Percentiles rank a stretch among this genome's conserved stretches.
Conservation (phyloP, 495 filamentous ascomycete species). For the Entonaema liquescens region DNA sequence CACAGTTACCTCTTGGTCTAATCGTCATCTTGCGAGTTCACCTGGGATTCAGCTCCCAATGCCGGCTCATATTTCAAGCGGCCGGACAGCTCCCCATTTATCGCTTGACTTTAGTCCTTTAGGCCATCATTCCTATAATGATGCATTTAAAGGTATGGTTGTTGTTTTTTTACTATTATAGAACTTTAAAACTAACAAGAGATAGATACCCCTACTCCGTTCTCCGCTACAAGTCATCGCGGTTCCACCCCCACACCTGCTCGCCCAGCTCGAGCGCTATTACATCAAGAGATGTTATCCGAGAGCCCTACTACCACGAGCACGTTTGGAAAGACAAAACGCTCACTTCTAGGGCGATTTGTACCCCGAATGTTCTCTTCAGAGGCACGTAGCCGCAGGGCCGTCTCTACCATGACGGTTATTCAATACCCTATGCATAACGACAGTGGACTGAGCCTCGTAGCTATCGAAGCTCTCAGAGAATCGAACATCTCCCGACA, state of each 20-base stretch:
- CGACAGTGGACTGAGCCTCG: slow-evolving; percentile 18
- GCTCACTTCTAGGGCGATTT: not conserved
- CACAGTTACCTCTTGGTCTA: not conserved
- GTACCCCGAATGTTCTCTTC: not conserved
- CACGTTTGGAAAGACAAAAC: not conserved
- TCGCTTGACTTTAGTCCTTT: slow-evolving; percentile 32
- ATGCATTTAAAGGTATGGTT: slow-evolving; percentile 22
- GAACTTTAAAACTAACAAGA: slow-evolving; percentile 10
- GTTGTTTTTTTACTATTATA: not conserved
- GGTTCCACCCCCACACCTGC: not conserved
- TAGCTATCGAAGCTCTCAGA: slow-evolving; percentile 12
- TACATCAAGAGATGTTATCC: not conserved
- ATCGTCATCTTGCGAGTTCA: not conserved
- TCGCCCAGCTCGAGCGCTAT: not conserved
- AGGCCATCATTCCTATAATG: not conserved
- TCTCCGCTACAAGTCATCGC: slow-evolving; percentile 10
- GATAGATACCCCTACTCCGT: slow-evolving; percentile 19
- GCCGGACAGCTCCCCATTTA: slow-evolving; percentile 7
- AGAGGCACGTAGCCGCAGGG: not conserved
- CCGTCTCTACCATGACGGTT: slow-evolving; percentile 17
- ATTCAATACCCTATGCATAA: slow-evolving; percentile 16
- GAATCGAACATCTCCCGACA: slow-evolving; percentile 44
- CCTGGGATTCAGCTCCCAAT: slow-evolving; percentile 2
- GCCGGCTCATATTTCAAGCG: not conserved
- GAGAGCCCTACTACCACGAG: not conserved